Evolutionary conservation across 345 rosid species (phyloP), one percentile per base, ranked within the genome.

Genomic region (Salix arbutifolia): DNA sequence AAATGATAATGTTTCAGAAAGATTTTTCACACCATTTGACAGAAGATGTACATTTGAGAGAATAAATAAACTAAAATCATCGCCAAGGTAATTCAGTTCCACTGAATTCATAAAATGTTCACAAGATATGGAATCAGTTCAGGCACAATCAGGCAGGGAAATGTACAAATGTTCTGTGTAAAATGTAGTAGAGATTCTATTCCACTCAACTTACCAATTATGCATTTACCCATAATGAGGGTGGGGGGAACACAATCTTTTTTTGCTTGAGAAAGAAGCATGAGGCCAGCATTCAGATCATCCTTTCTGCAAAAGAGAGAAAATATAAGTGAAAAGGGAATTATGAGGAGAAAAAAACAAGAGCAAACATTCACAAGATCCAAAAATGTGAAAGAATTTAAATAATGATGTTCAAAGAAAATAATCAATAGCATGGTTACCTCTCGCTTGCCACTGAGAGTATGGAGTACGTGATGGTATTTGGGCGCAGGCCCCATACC

Each of bases 381-480:
- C 8, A 7, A 71, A 44, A n/a, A 70, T 67, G 52, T 52, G 14
- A 75, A 40, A 60, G 65, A 71, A 76, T 42, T 56, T 70, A 25
- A 69, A 72, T n/a, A 8, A 65, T 2, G 7, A 50, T 14, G 26
- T 17, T 62, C 3, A 23, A 46, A 65, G 67, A 77, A 79, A 77
- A 33, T 30, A 75, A 78, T 10, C 33, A 62, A 38, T 13, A 50
- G 71, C 35, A 26, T 46, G 74, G 85, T 69, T 85, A 92, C 99
- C 83, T 91, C 77, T 95, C 96, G 82, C 97, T 87, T 77, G 94
- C 97, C 80, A 88, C 93, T 77, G 88, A 72, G 80, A 95, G 96
- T 78, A 90, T 81, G 4, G 97, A 91, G 86, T 95, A 95, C 61
- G 99, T 92, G 69, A 95, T 79, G 77, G 82, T 85, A 79, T 92